Evolutionary conservation across 768 basidiomycete species (phyloP).

Genomic region (Paxillus rubicundulus): DNA sequence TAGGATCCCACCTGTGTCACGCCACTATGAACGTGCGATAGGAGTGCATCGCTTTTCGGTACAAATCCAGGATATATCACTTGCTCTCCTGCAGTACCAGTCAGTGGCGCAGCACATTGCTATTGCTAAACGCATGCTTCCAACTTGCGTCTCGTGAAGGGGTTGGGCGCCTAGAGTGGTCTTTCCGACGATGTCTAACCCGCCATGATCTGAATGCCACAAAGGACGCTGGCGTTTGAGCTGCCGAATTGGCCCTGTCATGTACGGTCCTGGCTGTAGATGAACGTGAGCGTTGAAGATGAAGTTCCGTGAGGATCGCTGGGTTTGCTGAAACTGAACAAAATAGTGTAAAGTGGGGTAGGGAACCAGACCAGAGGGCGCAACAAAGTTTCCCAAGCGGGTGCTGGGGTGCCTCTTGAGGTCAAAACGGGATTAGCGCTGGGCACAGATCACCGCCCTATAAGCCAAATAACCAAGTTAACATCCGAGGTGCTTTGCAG

Average conservation of each 20-base stretch:
- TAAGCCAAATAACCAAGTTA: not conserved
- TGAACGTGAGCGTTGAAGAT: not conserved
- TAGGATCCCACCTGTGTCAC: constrained; percentile 12
- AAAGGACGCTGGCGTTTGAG: constrained; percentile 1
- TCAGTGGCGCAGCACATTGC: not conserved
- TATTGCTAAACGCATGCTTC: not conserved
- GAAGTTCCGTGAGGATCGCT: not conserved
- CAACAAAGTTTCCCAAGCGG: not conserved
- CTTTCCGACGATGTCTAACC: not conserved
- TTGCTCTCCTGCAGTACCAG: constrained; percentile 14
- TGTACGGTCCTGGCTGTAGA: not conserved
- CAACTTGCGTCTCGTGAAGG: not conserved
- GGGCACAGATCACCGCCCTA: not conserved
- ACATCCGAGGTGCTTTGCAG: not conserved
- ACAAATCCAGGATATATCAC: constrained; percentile 14
- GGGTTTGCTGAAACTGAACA: not conserved
- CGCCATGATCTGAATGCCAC: not conserved
- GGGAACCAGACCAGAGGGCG: not conserved
- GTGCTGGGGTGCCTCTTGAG: not conserved
- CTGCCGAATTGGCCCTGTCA: not conserved
- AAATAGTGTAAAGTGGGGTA: not conserved
- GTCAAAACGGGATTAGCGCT: not conserved
- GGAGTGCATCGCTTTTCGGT: constrained; percentile 5
- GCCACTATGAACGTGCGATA: constrained; percentile 22
- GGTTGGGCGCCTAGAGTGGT: not conserved